phyloP scores from a whole-genome alignment of 1,284 basidiomycete genomes.

The Amylostereum areolatum region DNA sequence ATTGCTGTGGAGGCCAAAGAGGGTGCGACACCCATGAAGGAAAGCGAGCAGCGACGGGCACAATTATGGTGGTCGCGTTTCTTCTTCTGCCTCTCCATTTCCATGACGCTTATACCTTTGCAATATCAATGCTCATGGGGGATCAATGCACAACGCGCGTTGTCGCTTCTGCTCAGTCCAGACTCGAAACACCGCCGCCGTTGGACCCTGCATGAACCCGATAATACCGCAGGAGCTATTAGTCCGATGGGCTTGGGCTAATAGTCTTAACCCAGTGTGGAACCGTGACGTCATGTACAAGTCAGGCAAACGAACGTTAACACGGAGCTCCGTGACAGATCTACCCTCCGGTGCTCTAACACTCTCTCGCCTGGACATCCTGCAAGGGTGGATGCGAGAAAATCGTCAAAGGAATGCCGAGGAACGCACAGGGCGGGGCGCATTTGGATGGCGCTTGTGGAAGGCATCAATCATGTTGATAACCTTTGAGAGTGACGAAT shows the following conservation, averaged over 20 bases:
- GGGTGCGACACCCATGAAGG: slow-evolving; percentile 68
- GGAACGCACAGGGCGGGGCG: too few relatives aligned
- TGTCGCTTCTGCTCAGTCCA: slow-evolving; percentile 98
- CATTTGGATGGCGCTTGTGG: too few relatives aligned
- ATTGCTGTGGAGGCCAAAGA: slow-evolving; percentile 95
- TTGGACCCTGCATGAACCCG: slow-evolving; percentile 96
- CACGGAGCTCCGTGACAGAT: slow-evolving; percentile 43
- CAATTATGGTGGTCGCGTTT: slow-evolving; percentile 85
- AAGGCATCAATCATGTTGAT: too few relatives aligned
- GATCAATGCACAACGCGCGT: slow-evolving; percentile 97
- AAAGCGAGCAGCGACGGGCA: slow-evolving; percentile 87
- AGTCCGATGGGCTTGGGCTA: slow-evolving; percentile 98
- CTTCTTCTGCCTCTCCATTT: background rate
- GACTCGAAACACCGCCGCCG: slow-evolving; percentile 85
- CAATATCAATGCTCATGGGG: slow-evolving; percentile 86
- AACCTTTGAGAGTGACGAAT: too few relatives aligned
- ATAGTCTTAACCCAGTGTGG: slow-evolving; percentile 95
- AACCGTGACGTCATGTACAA: slow-evolving; percentile 80
- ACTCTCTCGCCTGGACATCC: too few relatives aligned
- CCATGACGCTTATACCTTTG: slow-evolving; percentile 3
- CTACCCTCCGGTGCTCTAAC: too few relatives aligned
- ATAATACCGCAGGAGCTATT: slow-evolving; percentile 98
- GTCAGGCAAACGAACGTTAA: background rate
- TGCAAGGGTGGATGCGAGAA: too few relatives aligned
- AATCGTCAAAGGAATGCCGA: too few relatives aligned